Conservation (phyloP, 108 stramenopile species). For the Cyclotella atomus region DNA sequence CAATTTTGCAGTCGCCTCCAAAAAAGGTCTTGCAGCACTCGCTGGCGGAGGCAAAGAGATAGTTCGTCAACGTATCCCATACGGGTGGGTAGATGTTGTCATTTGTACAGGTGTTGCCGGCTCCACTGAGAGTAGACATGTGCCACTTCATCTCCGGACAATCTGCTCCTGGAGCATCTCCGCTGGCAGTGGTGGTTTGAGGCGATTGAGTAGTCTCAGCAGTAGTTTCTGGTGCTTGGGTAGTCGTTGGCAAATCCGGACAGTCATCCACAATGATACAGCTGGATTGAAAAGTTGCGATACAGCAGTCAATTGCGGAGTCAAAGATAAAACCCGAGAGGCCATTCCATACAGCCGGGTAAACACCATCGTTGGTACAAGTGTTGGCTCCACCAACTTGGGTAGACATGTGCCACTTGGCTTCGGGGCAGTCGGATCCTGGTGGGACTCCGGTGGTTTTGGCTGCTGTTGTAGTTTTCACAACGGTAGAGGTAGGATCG, state of each 20-base stretch:
- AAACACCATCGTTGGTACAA: neutral
- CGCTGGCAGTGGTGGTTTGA: neutral
- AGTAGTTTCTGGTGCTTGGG: neutral
- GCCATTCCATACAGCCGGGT: neutral
- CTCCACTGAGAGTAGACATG: neutral
- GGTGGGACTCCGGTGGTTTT: neutral
- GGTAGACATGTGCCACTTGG: slow-evolving; percentile 9
- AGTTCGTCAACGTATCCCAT: neutral
- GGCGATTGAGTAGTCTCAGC: neutral
- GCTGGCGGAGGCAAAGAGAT: neutral
- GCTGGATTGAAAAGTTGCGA: neutral
- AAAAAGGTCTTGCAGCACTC: neutral
- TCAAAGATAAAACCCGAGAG: neutral
- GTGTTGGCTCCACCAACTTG: neutral
- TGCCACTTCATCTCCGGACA: slow-evolving; percentile 9
- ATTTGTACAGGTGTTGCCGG: slow-evolving; percentile 1
- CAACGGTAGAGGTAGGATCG: neutral
- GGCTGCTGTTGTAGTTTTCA: neutral
- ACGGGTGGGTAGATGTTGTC: neutral
- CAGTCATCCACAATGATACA: slow-evolving; percentile 2
- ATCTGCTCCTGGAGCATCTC: neutral
- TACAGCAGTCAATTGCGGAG: neutral
- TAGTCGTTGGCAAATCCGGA: neutral
- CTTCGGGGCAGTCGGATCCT: neutral
- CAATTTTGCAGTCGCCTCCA: neutral